Evolutionary conservation across 2,329 filamentous ascomycete species (phyloP).

Genomic region (Chaetomium olivaceum): DNA sequence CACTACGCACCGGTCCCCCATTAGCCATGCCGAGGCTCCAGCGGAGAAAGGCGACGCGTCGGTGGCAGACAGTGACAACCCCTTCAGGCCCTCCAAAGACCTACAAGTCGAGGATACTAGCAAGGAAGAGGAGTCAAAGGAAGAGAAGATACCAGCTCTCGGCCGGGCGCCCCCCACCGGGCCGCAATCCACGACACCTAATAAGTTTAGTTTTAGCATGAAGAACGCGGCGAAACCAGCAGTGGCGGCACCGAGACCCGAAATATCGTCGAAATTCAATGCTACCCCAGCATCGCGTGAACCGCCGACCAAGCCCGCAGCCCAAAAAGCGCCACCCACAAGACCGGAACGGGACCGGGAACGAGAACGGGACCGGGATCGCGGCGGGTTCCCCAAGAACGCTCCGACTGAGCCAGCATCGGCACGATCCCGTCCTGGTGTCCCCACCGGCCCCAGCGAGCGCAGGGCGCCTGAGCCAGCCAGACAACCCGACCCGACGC

Average conservation of each 20-base stretch:
- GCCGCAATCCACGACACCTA: constrained; percentile 52
- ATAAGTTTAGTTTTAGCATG: constrained; percentile 91
- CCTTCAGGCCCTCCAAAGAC: constrained; percentile 65
- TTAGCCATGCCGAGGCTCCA: constrained; percentile 34
- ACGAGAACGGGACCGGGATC: constrained; percentile 18
- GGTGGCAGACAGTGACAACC: constrained; percentile 55
- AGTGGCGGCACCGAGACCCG: constrained; percentile 60
- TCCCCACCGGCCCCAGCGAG: constrained; percentile 27
- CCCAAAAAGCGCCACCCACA: constrained; percentile 38
- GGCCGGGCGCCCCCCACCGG: constrained; percentile 55
- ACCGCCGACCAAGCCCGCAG: constrained; percentile 27
- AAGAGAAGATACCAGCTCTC: constrained; percentile 57
- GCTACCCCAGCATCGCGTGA: constrained; percentile 56
- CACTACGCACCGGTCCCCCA: constrained; percentile 36
- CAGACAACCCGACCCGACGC: constrained; percentile 43
- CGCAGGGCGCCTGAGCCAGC: constrained; percentile 33
- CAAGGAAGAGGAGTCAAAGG: constrained; percentile 45
- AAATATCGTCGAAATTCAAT: constrained; percentile 70
- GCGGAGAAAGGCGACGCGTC: constrained; percentile 42
- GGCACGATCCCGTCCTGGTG: constrained; percentile 40
- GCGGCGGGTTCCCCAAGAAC: constrained; percentile 29
- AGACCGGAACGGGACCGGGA: constrained; percentile 29
- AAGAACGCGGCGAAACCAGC: constrained; percentile 68
- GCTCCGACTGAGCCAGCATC: constrained; percentile 51
- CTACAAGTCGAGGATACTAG: constrained; percentile 63